A percentile compares a stretch with the other conserved stretches of the same genome.
Conservation (phyloP, 2,329 filamentous ascomycete genomes). For the Fusarium ramigenum region DNA sequence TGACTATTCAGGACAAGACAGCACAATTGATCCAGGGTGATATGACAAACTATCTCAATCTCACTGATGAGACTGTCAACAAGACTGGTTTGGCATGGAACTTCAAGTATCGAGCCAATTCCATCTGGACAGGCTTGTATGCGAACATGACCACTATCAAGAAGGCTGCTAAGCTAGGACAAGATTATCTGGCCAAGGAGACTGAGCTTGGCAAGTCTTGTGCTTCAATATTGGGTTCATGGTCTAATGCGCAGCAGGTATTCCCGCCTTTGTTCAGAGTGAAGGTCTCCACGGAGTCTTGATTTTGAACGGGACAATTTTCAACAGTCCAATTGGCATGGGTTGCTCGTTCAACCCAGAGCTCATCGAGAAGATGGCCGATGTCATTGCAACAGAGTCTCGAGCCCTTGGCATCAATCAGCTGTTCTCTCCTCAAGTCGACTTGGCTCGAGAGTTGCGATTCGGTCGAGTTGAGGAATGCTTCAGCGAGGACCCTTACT, state of each 20-base stretch:
- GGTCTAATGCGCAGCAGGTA: slow-evolving; percentile 55
- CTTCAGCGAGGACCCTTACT: slow-evolving; percentile 73
- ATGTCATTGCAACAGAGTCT: slow-evolving; percentile 71
- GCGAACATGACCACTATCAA: slow-evolving; percentile 71
- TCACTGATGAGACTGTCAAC: slow-evolving; percentile 73
- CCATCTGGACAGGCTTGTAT: slow-evolving; percentile 77
- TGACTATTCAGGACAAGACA: slow-evolving; percentile 80
- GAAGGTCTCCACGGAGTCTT: slow-evolving; percentile 80
- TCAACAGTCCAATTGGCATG: slow-evolving; percentile 79
- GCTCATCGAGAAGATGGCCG: slow-evolving; percentile 72
- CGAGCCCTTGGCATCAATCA: slow-evolving; percentile 76
- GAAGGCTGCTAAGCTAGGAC: slow-evolving; percentile 69
- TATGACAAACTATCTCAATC: slow-evolving; percentile 77
- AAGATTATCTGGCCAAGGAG: slow-evolving; percentile 72
- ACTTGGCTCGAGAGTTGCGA: slow-evolving; percentile 75
- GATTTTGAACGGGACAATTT: slow-evolving; percentile 78
- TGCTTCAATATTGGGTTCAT: slow-evolving; percentile 42
- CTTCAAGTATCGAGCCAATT: slow-evolving; percentile 72
- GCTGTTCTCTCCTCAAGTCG: slow-evolving; percentile 75
- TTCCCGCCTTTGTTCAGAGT: slow-evolving; percentile 77
- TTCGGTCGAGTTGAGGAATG: slow-evolving; percentile 80
- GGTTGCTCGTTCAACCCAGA: slow-evolving; percentile 76
- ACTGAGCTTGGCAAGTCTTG: slow-evolving; percentile 44
- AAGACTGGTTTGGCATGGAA: slow-evolving; percentile 72
- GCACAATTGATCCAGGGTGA: slow-evolving; percentile 76